Conservation (phyloP, 2,329 filamentous ascomycete species). For the Plectosphaerella sp. region DNA sequence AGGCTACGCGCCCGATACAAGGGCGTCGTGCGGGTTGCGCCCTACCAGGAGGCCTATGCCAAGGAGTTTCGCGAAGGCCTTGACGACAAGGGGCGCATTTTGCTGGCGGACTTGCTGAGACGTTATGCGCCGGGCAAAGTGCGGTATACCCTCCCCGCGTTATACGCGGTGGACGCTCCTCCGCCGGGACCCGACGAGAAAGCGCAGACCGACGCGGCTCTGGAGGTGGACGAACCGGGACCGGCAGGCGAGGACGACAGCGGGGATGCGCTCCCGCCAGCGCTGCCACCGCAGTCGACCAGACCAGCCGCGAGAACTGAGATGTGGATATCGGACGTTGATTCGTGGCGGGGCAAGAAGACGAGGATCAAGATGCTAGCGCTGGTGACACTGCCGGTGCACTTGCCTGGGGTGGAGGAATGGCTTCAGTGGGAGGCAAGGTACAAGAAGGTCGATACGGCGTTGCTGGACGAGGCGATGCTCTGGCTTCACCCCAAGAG, state of each 20-base stretch:
- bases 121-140: slow-evolving; percentile 50
- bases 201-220: background rate
- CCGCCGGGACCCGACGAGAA: background rate
- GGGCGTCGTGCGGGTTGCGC: slow-evolving; percentile 36
- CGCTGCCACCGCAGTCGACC: too few species aligned
- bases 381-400: slow-evolving; percentile 47
- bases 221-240: background rate
- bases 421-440: slow-evolving; percentile 46
- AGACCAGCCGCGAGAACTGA: background rate
- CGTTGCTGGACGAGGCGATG: slow-evolving; percentile 21
- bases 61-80: slow-evolving; percentile 45
- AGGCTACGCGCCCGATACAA: slow-evolving; percentile 38
- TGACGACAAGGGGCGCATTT: slow-evolving; percentile 18
- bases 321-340: background rate
- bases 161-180: slow-evolving; percentile 39
- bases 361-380: slow-evolving; percentile 39
- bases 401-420: slow-evolving; percentile 38
- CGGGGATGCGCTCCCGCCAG: too few species aligned
- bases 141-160: slow-evolving; percentile 49
- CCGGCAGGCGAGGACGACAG: slow-evolving; percentile 1
- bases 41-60: slow-evolving; percentile 37
- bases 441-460: slow-evolving; percentile 44
- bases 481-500: too few species aligned
- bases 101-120: slow-evolving; percentile 39
- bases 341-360: background rate